Base-by-base conservation (phyloP, 179 eudicot genomes). In the Amaranthus tricolor region DNA sequence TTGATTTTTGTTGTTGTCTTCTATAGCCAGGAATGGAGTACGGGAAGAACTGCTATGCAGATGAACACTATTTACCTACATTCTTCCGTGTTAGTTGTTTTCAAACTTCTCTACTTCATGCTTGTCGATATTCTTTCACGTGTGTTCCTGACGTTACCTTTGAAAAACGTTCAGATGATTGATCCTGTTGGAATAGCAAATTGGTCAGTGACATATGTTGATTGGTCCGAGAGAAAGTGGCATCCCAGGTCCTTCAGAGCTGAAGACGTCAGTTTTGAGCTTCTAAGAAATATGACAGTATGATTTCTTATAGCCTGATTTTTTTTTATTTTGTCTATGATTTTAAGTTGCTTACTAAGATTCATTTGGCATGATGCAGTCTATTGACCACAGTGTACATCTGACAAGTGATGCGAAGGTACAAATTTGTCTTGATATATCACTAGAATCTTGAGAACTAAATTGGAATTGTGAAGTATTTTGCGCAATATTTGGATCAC, bases 151-250 rank as follows among this genome's bases (percentile, higher is more conserved):
- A 62, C 7, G 49, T 49, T 14, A 60, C 17, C 48, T 50, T 71
- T 67, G 8, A 16, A 60, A 63, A 74, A 19, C 61, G 51, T 75
- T 70, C 82, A 96, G 99, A 91, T 96, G 97, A 85, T 88, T 76
- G 98, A 96, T 87, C 99, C 98, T 55, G 76, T 58, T 44, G 98
- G 99, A 63, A 87, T 96, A 77, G 86, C 97, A 19, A 91, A 96
- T 79, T 91, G 98, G 98, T 93, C 99, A 15, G 90, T 93, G 73
- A 96, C 99, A 9, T 89, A 88, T 78, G 98, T 93, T 70, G 99
- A 93, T 75, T 96, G 99, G 98, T 93, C 99, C n/a, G 99, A 96
- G 83, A 90, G 92, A 79, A 96, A 93, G 85, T 96, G 99, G 98
- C 98, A 93, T 85, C 99, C 99, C 21, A 91, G 84, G 81, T 88